Evolutionary conservation across 139 green algal genomes (phyloP).

Genomic region (Chlorella ohadii): DNA sequence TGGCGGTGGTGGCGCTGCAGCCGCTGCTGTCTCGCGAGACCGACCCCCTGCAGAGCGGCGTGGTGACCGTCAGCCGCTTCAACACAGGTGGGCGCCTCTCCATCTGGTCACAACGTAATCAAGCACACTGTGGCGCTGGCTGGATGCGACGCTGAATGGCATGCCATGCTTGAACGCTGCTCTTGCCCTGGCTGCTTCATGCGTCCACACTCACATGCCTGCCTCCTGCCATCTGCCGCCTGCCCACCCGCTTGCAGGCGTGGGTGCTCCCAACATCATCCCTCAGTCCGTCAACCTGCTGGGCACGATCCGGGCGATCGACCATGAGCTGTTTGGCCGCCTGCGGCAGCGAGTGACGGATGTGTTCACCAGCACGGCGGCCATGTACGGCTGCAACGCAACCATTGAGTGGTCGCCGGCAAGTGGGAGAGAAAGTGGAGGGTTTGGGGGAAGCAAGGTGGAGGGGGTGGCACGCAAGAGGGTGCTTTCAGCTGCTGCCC

Average conservation of each 20-base stretch:
- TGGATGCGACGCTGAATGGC: too few species aligned
- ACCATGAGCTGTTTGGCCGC: conserved; percentile 23
- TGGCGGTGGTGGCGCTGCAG: conserved; percentile 81
- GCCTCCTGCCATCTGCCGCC: background rate
- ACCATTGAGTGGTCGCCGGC: conserved; percentile 63
- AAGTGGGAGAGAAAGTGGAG: background rate
- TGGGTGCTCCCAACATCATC: conserved; percentile 87
- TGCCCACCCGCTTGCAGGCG: conserved; percentile 59
- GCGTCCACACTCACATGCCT: too few species aligned
- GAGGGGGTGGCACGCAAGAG: background rate
- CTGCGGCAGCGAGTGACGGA: conserved; percentile 55
- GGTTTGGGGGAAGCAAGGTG: background rate
- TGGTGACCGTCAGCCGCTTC: conserved; percentile 79
- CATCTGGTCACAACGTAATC: too few species aligned
- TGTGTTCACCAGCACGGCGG: conserved; percentile 52
- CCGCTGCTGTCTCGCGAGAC: conserved; percentile 84
- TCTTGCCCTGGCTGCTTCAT: background rate
- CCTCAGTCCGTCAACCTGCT: conserved; percentile 68
- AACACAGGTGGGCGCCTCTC: conserved; percentile 19
- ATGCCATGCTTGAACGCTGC: too few species aligned
- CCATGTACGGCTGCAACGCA: conserved; percentile 71
- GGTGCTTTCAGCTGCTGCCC: too few species aligned
- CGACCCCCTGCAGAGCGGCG: conserved; percentile 75
- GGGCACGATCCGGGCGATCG: conserved; percentile 74
- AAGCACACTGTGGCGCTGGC: too few species aligned